A percentile compares a stretch with the other conserved stretches of the same genome.
phyloP scores from a whole-genome alignment of 441 rosid species.

The Breynia disticha region DNA sequence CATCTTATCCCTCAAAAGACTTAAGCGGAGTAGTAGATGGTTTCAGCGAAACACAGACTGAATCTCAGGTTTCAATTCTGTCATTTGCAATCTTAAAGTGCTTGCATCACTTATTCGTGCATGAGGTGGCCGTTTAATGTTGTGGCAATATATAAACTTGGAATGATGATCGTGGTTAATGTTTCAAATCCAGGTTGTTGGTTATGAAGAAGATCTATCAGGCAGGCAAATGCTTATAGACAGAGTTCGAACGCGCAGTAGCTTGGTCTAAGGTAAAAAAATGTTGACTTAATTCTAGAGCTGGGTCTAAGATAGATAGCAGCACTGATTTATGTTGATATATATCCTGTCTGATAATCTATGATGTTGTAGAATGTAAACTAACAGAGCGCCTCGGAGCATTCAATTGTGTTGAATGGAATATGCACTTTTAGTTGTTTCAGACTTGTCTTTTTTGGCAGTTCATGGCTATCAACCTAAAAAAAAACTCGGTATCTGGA shows the following conservation, averaged over 20 bases:
- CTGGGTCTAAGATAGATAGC: too few species aligned
- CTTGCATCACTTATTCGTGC: background rate
- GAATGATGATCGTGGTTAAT: background rate
- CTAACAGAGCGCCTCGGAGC: too few species aligned
- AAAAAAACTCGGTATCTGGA: too few species aligned
- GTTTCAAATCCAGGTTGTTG: constrained; percentile 59
- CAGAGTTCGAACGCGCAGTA: constrained; percentile 82
- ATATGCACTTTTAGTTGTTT: too few species aligned
- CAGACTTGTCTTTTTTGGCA: too few species aligned
- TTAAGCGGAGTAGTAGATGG: constrained; percentile 33
- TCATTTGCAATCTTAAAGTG: constrained; percentile 11
- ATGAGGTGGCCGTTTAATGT: background rate
- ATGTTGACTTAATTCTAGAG: background rate
- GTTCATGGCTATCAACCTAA: too few species aligned
- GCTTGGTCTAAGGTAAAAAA: constrained; percentile 33
- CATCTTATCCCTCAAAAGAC: constrained; percentile 26
- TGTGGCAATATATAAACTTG: background rate
- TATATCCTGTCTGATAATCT: too few species aligned
- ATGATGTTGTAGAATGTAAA: too few species aligned
- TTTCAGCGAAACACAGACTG: constrained; percentile 97
- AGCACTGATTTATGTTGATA: too few species aligned
- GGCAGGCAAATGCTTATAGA: constrained; percentile 98
- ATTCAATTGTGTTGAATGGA: too few species aligned
- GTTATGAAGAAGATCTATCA: constrained; percentile 90
- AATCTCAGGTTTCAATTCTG: constrained; percentile 69